These are phyloP conservation scores for Cyberlindnera maclurae DNA, from an alignment of 805 yeast genomes.

Conservation along the genomic window DNA sequence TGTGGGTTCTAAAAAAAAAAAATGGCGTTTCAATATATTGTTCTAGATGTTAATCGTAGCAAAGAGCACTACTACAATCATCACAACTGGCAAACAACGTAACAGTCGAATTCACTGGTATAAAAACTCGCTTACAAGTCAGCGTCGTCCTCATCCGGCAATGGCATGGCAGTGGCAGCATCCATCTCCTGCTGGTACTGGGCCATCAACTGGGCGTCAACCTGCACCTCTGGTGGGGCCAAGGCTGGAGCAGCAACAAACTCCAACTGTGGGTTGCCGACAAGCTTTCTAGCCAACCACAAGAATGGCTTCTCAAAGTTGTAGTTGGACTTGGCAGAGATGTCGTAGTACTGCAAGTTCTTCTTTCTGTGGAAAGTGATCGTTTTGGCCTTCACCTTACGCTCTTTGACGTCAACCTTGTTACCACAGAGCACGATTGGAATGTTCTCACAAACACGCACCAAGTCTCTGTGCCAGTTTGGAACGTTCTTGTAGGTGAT, in stretches of 20 bases:
- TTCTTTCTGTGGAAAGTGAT: constrained; percentile 99
- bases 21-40: background rate
- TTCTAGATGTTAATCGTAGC: background rate
- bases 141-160: constrained; percentile 99
- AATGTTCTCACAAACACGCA: constrained; percentile 98
- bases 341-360: constrained; percentile 98
- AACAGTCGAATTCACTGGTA: background rate
- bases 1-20: constrained; percentile 29
- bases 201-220: constrained; percentile 93
- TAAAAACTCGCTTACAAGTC: constrained; percentile 58
- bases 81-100: background rate
- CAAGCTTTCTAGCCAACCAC: constrained; percentile 99
- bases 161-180: constrained; percentile 98
- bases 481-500: constrained; percentile 99
- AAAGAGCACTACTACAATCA: background rate
- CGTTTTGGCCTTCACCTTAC: constrained; percentile 99
- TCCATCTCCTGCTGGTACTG: constrained; percentile 99
- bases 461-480: constrained; percentile 99
- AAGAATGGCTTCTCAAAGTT: constrained; percentile 99
- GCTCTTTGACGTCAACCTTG: constrained; percentile 99
- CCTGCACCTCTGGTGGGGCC: constrained; percentile 99
- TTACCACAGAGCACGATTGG: constrained; percentile 99
- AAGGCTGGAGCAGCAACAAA: constrained; percentile 99
- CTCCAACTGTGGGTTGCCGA: constrained; percentile 96
- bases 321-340: constrained; percentile 98